phyloP scores from a whole-genome alignment of 768 basidiomycete genomes.

The Mycena capillaripes region DNA sequence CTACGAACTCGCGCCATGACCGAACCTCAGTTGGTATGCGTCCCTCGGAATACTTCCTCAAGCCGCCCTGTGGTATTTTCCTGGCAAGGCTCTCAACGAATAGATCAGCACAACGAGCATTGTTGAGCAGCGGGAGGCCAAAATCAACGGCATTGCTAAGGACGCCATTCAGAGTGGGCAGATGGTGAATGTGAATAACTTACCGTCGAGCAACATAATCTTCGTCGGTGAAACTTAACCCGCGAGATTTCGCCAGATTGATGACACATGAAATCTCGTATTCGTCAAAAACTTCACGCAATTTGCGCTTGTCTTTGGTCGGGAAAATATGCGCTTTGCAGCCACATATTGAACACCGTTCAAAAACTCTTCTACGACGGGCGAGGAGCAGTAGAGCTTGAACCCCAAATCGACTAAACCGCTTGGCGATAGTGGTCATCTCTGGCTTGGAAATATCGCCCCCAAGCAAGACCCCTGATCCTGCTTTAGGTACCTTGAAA shows the following conservation, averaged over 20 bases:
- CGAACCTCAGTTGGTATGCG: slow-evolving; percentile 91
- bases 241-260: slow-evolving; percentile 89
- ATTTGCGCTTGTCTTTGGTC: slow-evolving; percentile 93
- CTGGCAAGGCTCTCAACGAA: slow-evolving; percentile 91
- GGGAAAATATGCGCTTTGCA: slow-evolving; percentile 97
- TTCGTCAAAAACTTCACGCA: slow-evolving; percentile 94
- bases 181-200: slow-evolving; percentile 41
- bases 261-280: slow-evolving; percentile 95
- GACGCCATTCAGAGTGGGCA: slow-evolving; percentile 7
- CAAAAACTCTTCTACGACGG: slow-evolving; percentile 83
- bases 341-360: slow-evolving; percentile 82
- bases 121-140: slow-evolving; percentile 92
- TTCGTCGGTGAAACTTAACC: slow-evolving; percentile 84
- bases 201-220: slow-evolving; percentile 96
- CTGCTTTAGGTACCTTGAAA: slow-evolving; percentile 89
- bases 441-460: slow-evolving; percentile 92
- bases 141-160: slow-evolving; percentile 96
- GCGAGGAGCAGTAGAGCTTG: slow-evolving; percentile 93
- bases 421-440: slow-evolving; percentile 86
- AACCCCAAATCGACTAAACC: slow-evolving; percentile 89
- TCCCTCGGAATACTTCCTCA: slow-evolving; percentile 87
- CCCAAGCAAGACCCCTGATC: slow-evolving; percentile 92
- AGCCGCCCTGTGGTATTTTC: slow-evolving; percentile 86
- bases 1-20: slow-evolving; percentile 93
- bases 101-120: slow-evolving; percentile 88